These are phyloP conservation scores for Aeminium ludgeri DNA, from an alignment of 495 filamentous ascomycete species.

Conservation along the genomic window DNA sequence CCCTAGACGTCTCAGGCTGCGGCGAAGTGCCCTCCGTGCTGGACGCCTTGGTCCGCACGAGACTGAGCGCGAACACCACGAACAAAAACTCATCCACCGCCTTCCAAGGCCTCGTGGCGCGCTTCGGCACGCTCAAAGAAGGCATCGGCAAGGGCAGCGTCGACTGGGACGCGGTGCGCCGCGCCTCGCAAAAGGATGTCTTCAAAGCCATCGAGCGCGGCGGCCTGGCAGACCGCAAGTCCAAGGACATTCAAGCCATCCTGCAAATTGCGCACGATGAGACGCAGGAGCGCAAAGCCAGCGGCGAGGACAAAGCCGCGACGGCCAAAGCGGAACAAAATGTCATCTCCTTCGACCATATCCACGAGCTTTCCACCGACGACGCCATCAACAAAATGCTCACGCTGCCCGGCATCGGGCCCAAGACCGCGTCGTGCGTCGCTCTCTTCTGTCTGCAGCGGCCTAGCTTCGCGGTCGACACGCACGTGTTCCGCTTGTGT, in stretches of 20 bases:
- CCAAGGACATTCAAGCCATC: slow-evolving; percentile 61
- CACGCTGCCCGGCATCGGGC: slow-evolving; percentile 69
- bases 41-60: slow-evolving; percentile 70
- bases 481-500: slow-evolving; percentile 45
- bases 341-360: slow-evolving; percentile 57
- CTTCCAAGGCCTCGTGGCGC: slow-evolving; percentile 50
- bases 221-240: slow-evolving; percentile 54
- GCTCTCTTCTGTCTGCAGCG: slow-evolving; percentile 35
- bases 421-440: slow-evolving; percentile 76
- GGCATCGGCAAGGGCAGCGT: slow-evolving; percentile 62
- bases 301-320: slow-evolving; percentile 27
- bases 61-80: slow-evolving; percentile 61
- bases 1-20: slow-evolving; percentile 68
- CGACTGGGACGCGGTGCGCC: slow-evolving; percentile 70
- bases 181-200: slow-evolving; percentile 43
- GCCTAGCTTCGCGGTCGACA: slow-evolving; percentile 30
- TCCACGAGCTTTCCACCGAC: slow-evolving; percentile 48
- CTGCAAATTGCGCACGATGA: slow-evolving; percentile 66
- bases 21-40: slow-evolving; percentile 87
- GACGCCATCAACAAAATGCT: slow-evolving; percentile 58
- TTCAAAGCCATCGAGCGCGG: slow-evolving; percentile 56
- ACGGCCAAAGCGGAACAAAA: slow-evolving; percentile 37
- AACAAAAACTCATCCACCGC: slow-evolving; percentile 48
- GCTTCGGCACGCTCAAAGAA: slow-evolving; percentile 46
- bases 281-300: slow-evolving; percentile 34